Conservation (phyloP, 2,329 filamentous ascomycete genomes). For the Aspergillus calidoustus region DNA sequence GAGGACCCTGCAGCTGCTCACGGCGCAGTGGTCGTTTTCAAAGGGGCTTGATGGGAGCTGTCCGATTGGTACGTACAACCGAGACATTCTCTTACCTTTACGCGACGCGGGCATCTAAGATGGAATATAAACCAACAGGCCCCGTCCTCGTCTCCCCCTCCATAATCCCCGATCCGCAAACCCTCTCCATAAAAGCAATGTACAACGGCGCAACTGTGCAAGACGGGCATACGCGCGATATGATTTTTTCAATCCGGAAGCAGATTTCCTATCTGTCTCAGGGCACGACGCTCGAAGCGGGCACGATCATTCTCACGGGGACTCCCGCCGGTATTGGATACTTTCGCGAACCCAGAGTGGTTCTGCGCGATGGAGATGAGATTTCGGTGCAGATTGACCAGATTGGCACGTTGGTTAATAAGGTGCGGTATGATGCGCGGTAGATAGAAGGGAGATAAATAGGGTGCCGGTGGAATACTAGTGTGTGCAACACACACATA, state of each 20-base stretch:
- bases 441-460: too few relatives aligned
- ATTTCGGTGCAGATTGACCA: conserved; percentile 45
- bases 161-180: conserved; percentile 38
- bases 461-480: too few relatives aligned
- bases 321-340: conserved; percentile 51
- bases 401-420: conserved; percentile 45
- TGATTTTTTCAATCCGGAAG: conserved; percentile 46
- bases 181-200: conserved; percentile 38
- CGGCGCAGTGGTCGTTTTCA: conserved; percentile 31
- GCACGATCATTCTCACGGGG: conserved; percentile 47
- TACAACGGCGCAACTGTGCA: conserved; percentile 44
- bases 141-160: conserved; percentile 19
- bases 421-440: conserved; percentile 39
- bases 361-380: conserved; percentile 43
- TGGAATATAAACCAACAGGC: neutral
- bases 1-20: conserved; percentile 26
- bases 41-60: conserved; percentile 33
- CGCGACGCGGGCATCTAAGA: too few relatives aligned
- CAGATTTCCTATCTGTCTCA: conserved; percentile 44
- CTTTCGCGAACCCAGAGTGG: conserved; percentile 46
- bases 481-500: too few relatives aligned
- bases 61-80: conserved; percentile 27
- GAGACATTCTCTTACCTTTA: conserved; percentile 15
- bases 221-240: conserved; percentile 32
- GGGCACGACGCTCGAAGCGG: conserved; percentile 44